phyloP scores from a whole-genome alignment of 257 asterid species.

The Voacanga thouarsii region DNA sequence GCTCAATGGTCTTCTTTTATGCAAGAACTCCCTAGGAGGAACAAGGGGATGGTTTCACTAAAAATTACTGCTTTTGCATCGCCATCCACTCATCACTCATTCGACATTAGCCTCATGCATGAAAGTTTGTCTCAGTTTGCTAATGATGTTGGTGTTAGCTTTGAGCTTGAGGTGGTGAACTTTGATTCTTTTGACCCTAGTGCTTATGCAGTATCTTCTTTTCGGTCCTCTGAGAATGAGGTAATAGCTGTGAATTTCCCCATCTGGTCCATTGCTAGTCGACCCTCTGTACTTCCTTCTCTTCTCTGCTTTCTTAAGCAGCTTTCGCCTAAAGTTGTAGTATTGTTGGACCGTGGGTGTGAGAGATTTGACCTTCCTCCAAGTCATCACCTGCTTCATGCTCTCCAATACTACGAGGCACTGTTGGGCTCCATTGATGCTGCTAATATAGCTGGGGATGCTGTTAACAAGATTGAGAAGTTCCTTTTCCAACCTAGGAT shows the following conservation, averaged over 20 bases:
- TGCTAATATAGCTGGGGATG: slow-evolving; percentile 30
- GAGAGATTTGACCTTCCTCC: slow-evolving; percentile 46
- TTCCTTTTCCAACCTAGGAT: slow-evolving; percentile 51
- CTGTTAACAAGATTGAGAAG: slow-evolving; percentile 39
- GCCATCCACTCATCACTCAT: slow-evolving; percentile 41
- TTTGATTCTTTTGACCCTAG: slow-evolving; percentile 53
- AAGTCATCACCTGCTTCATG: slow-evolving; percentile 38
- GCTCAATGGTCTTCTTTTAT: slow-evolving; percentile 68
- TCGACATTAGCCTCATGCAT: slow-evolving; percentile 52
- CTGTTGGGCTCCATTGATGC: slow-evolving; percentile 46
- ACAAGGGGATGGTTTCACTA: slow-evolving; percentile 28
- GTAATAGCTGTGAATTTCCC: slow-evolving; percentile 52
- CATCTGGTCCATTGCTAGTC: slow-evolving; percentile 40
- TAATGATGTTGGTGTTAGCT: slow-evolving; percentile 37
- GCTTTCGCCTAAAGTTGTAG: slow-evolving; percentile 45
- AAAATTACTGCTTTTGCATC: slow-evolving; percentile 57
- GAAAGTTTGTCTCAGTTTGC: slow-evolving; percentile 44
- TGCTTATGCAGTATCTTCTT: slow-evolving; percentile 29
- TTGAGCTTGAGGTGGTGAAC: slow-evolving; percentile 56
- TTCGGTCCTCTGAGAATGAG: slow-evolving; percentile 35
- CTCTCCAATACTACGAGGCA: slow-evolving; percentile 48
- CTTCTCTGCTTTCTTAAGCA: slow-evolving; percentile 41
- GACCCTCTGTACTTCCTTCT: slow-evolving; percentile 33
- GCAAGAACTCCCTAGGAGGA: slow-evolving; percentile 43
- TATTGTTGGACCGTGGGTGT: slow-evolving; percentile 45